Evolutionary conservation across 768 basidiomycete species (phyloP).

Genomic region (Lactarius indigo): DNA sequence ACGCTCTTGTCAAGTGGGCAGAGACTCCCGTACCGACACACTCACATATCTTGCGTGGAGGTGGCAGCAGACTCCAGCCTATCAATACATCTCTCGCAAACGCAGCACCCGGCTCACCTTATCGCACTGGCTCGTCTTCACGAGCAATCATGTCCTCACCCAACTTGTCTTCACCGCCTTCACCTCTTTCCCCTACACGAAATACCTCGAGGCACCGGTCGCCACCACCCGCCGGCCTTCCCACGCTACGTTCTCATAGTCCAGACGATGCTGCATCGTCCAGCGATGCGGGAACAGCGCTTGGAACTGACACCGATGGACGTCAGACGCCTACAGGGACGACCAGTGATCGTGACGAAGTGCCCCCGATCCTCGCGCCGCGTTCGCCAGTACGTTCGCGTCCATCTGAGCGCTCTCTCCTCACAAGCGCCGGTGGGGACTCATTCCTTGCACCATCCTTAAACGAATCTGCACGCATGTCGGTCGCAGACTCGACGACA

Average conservation of each 20-base stretch:
- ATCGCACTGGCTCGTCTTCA: conserved; percentile 30
- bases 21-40: conserved; percentile 50
- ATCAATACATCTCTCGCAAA: conserved; percentile 33
- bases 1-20: conserved; percentile 60
- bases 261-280: conserved; percentile 18
- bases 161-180: conserved; percentile 42
- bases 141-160: conserved; percentile 60
- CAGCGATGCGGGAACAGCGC: conserved; percentile 32
- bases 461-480: conserved; percentile 25
- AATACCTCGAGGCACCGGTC: conserved; percentile 26
- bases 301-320: conserved; percentile 24
- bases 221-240: conserved; percentile 13
- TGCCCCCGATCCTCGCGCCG: conserved; percentile 43
- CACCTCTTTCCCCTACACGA: conserved; percentile 1
- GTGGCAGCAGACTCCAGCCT: conserved; percentile 28
- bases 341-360: conserved; percentile 36
- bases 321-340: conserved; percentile 23
- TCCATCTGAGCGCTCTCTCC: conserved; percentile 25
- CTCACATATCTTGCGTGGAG: conserved; percentile 44
- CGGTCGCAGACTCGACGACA: conserved; percentile 41
- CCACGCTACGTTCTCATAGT: conserved; percentile 16
- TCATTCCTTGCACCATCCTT: conserved; percentile 9
- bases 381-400: conserved; percentile 53
- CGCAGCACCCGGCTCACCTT: conserved; percentile 14
- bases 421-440: conserved; percentile 1